A percentile compares a stretch with the other conserved stretches of the same genome.
phyloP scores from a whole-genome alignment of 352 stramenopile species.

The Salisapilia sapeloensis region DNA sequence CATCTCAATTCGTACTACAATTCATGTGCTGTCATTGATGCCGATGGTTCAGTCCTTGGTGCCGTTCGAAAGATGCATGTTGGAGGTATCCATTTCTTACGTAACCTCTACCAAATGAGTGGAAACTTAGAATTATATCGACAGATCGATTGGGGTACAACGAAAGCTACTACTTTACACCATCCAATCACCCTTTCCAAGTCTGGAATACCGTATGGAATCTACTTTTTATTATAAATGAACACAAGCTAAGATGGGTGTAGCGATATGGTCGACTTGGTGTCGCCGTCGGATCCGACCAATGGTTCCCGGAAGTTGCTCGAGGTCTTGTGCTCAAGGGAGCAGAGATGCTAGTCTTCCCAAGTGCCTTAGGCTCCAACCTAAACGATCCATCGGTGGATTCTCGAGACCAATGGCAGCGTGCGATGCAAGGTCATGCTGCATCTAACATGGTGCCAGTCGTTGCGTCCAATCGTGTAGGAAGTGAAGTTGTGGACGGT shows the following conservation, averaged over 20 bases:
- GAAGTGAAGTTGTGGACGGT: slow-evolving; percentile 57
- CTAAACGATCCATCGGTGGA: slow-evolving; percentile 80
- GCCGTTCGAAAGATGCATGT: slow-evolving; percentile 86
- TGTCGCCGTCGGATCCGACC: slow-evolving; percentile 82
- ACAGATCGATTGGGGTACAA: slow-evolving; percentile 80
- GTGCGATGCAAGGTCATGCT: slow-evolving; percentile 84
- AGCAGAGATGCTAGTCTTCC: slow-evolving; percentile 75
- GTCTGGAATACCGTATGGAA: slow-evolving; percentile 72
- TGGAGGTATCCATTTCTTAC: slow-evolving; percentile 22
- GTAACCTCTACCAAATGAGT: too few species aligned
- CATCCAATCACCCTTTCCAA: slow-evolving; percentile 77
- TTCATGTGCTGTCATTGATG: slow-evolving; percentile 83
- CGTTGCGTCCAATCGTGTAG: slow-evolving; percentile 83
- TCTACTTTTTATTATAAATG: slow-evolving; percentile 1
- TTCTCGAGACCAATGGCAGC: slow-evolving; percentile 81
- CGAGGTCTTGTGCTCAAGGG: slow-evolving; percentile 77
- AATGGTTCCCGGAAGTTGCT: slow-evolving; percentile 86
- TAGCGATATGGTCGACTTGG: slow-evolving; percentile 78
- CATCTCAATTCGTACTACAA: slow-evolving; percentile 88
- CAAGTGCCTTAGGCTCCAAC: slow-evolving; percentile 72
- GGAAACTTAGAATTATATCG: background rate
- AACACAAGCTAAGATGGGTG: background rate
- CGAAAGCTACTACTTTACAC: slow-evolving; percentile 89
- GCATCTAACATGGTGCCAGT: slow-evolving; percentile 82
- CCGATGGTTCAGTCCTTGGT: slow-evolving; percentile 69